A percentile compares a stretch with the other conserved stretches of the same genome.
Evolutionary conservation across 1,284 basidiomycete genomes (phyloP).

Genomic region (Cryptococcus sp.): DNA sequence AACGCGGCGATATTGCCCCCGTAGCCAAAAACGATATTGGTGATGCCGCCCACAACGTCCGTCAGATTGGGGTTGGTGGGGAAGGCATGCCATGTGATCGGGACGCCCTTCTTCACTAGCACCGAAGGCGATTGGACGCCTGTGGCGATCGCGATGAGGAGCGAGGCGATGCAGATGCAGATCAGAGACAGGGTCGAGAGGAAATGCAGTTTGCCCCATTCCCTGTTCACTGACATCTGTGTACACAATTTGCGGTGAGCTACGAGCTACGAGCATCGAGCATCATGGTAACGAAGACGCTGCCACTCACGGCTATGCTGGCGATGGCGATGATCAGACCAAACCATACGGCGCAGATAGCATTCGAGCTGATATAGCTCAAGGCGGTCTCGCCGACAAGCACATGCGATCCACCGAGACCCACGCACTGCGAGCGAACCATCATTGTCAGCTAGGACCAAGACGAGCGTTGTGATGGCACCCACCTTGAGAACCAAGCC

Average conservation of each 20-base stretch:
- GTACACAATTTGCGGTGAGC: too few species aligned
- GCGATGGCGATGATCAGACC: slow-evolving; percentile 40
- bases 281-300: not conserved
- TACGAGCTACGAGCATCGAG: not conserved
- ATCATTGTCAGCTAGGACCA: not conserved
- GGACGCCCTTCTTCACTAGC: slow-evolving; percentile 27
- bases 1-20: slow-evolving; percentile 48
- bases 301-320: slow-evolving; percentile 27
- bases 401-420: slow-evolving; percentile 46
- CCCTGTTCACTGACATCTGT: slow-evolving; percentile 15
- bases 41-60: slow-evolving; percentile 41
- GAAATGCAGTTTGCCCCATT: slow-evolving; percentile 37
- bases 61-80: slow-evolving; percentile 36
- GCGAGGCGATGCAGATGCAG: slow-evolving; percentile 38
- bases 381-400: slow-evolving; percentile 44
- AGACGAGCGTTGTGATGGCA: not conserved
- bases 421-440: slow-evolving; percentile 29
- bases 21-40: slow-evolving; percentile 46
- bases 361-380: slow-evolving; percentile 35
- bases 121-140: slow-evolving; percentile 31
- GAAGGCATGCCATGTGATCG: slow-evolving; percentile 38
- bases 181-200: slow-evolving; percentile 40
- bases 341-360: slow-evolving; percentile 46
- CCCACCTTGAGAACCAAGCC: slow-evolving; percentile 43
- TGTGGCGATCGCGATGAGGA: slow-evolving; percentile 43